These are phyloP conservation scores for Echites panduratus DNA, from an alignment of 257 asterid species.

Conservation along the genomic window DNA sequence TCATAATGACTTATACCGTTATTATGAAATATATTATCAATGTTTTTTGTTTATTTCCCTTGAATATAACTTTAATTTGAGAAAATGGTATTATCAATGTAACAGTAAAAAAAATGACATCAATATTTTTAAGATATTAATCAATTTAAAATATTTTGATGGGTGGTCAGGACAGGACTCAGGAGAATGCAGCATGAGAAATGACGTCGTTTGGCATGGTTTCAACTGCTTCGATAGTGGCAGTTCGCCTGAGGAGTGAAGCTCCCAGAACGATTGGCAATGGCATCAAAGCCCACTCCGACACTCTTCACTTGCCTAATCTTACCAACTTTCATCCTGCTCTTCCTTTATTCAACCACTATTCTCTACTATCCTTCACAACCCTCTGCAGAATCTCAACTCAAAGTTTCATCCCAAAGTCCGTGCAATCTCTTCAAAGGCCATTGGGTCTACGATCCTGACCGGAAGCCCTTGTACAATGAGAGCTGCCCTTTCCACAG, in stretches of 20 bases:
- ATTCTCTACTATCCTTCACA: slow-evolving; percentile 35
- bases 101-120: too few relatives aligned
- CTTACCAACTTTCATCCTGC: slow-evolving; percentile 48
- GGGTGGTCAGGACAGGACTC: too few relatives aligned
- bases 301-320: slow-evolving; percentile 45
- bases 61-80: too few relatives aligned
- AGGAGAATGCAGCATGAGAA: too few relatives aligned
- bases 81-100: too few relatives aligned
- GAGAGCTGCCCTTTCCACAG: slow-evolving; percentile 87
- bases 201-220: neutral
- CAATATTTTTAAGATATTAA: too few relatives aligned
- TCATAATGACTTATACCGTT: too few relatives aligned
- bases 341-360: slow-evolving; percentile 62
- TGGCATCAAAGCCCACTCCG: slow-evolving; percentile 28
- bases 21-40: too few relatives aligned
- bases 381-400: slow-evolving; percentile 12
- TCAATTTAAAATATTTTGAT: too few relatives aligned
- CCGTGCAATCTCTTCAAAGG: slow-evolving; percentile 74
- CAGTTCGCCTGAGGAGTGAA: neutral
- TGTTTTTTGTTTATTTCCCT: too few relatives aligned
- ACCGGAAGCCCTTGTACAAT: slow-evolving; percentile 66
- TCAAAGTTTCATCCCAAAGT: slow-evolving; percentile 23
- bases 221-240: neutral
- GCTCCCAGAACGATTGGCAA: neutral
- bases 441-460: slow-evolving; percentile 61